Evolutionary conservation across 208 protist species (phyloP).

Genomic region (Trypanosoma congolense): DNA sequence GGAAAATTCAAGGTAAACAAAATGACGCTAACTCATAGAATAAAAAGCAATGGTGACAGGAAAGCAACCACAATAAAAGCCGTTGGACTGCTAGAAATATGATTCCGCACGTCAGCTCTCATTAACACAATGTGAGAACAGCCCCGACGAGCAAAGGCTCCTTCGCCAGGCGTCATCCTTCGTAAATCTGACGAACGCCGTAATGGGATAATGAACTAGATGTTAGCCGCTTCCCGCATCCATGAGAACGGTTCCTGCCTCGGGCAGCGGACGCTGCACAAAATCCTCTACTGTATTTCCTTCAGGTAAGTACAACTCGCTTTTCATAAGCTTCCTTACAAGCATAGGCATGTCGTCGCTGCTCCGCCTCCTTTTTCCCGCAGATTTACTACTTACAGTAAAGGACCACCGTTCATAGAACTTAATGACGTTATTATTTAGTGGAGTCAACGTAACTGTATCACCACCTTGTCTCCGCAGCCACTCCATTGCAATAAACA

Average conservation of each 20-base stretch:
- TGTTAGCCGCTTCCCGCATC: background rate
- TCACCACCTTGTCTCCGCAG: conserved; percentile 11
- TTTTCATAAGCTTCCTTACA: conserved; percentile 18
- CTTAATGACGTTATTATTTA: conserved; percentile 13
- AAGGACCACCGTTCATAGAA: conserved; percentile 45
- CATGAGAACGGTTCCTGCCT: background rate
- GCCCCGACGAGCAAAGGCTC: no score
- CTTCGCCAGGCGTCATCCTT: no score
- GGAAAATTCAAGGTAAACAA: no score
- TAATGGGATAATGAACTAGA: no score
- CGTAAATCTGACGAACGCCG: no score
- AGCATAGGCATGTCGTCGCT: conserved; percentile 12
- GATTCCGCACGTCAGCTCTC: no score
- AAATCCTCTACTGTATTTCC: conserved; percentile 21
- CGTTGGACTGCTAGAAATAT: no score
- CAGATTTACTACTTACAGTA: conserved; percentile 1
- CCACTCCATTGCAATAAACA: conserved; percentile 54
- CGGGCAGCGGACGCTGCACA: background rate
- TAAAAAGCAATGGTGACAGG: no score
- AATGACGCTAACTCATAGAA: no score
- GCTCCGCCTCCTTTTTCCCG: conserved; percentile 8
- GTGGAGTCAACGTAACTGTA: conserved; percentile 27
- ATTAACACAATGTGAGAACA: no score
- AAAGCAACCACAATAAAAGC: no score
- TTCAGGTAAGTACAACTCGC: conserved; percentile 25